phyloP scores from a whole-genome alignment of 192 early-diverging fungal genomes.

The Thoreauomyces humboldtii region DNA sequence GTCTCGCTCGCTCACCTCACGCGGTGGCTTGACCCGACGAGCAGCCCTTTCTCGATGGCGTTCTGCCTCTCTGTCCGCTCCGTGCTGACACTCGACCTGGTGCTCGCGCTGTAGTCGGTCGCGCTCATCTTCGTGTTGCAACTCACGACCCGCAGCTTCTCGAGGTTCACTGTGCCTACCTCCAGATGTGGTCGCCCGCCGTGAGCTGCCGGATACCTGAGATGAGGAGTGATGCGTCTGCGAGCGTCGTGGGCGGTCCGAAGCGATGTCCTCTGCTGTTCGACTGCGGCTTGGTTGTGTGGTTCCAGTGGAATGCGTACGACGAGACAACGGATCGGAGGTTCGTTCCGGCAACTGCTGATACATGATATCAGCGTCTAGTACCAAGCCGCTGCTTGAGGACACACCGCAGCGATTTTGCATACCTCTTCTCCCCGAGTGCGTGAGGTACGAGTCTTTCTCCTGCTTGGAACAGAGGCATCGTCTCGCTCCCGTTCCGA shows the following conservation, averaged over 20 bases:
- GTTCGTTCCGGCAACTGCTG: background rate
- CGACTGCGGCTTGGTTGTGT: background rate
- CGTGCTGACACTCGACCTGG: too few relatives aligned
- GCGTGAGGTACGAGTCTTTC: background rate
- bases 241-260: background rate
- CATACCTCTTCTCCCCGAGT: background rate
- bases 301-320: background rate
- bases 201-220: too few relatives aligned
- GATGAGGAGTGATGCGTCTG: background rate
- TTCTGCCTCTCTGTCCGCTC: too few relatives aligned
- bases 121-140: background rate
- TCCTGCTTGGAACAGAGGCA: background rate
- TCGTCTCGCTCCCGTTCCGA: conserved; percentile 11
- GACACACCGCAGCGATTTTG: too few relatives aligned
- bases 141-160: background rate
- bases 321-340: background rate
- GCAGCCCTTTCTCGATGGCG: too few relatives aligned
- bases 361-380: background rate
- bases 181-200: too few relatives aligned
- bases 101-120: too few relatives aligned
- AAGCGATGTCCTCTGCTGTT: background rate
- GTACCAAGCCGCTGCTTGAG: too few relatives aligned
- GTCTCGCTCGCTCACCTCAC: too few relatives aligned
- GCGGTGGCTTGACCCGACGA: too few relatives aligned
- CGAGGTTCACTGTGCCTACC: background rate